These are phyloP conservation scores for Penicillium fuscoglaucum DNA, from an alignment of 2,329 filamentous ascomycete species.

Conservation along the genomic window DNA sequence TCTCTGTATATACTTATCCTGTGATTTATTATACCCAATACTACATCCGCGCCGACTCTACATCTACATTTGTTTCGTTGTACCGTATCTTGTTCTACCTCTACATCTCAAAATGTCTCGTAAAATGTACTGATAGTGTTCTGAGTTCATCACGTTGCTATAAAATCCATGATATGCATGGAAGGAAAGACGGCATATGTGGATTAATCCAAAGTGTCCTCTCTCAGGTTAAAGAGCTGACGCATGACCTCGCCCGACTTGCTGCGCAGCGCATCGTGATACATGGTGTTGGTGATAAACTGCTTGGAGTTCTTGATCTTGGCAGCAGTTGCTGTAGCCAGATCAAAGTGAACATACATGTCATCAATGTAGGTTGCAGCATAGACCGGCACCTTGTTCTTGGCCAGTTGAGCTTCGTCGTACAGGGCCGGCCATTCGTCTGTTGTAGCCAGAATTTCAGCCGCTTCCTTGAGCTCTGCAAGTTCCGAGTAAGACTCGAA, in stretches of 20 bases:
- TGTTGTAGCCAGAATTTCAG: conserved; percentile 67
- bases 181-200: not conserved
- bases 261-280: conserved; percentile 77
- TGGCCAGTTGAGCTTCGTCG: conserved; percentile 67
- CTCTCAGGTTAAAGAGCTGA: conserved; percentile 73
- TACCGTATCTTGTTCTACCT: not conserved
- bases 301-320: conserved; percentile 76
- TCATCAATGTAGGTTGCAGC: conserved; percentile 81
- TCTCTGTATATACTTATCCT: conserved; percentile 7
- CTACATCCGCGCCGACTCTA: not conserved
- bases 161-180: not conserved
- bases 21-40: conserved; percentile 10
- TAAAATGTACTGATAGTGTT: not conserved
- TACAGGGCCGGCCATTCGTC: conserved; percentile 76
- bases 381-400: conserved; percentile 82
- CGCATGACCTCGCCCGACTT: conserved; percentile 75
- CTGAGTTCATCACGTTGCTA: not conserved
- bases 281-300: conserved; percentile 82
- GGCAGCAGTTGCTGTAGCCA: conserved; percentile 71
- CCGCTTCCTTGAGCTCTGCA: conserved; percentile 64
- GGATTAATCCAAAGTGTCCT: conserved; percentile 61
- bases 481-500: conserved; percentile 80
- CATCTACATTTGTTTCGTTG: not conserved
- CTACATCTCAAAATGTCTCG: not conserved
- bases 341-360: conserved; percentile 84